phyloP scores from a whole-genome alignment of 78 protist genomes.

The Parvularia atlantis region DNA sequence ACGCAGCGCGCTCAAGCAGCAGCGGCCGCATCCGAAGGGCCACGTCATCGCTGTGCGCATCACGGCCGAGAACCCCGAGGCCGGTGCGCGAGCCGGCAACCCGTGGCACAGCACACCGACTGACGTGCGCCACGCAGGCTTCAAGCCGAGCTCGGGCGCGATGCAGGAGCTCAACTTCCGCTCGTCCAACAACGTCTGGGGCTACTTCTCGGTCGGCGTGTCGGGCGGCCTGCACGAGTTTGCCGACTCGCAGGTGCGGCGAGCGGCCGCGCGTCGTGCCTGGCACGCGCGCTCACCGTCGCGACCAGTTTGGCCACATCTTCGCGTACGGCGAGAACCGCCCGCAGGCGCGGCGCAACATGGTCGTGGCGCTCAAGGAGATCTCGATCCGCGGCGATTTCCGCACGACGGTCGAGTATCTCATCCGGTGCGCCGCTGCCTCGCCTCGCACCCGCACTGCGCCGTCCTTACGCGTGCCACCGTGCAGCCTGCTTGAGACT shows the following conservation, averaged over 20 bases:
- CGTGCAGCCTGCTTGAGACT: conserved; percentile 57
- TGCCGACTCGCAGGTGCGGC: conserved; percentile 81
- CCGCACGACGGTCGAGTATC: conserved; percentile 79
- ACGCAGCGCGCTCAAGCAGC: too few species aligned
- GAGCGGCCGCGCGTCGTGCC: too few species aligned
- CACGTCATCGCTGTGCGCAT: conserved; percentile 92
- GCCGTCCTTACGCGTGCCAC: neutral
- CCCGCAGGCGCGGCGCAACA: conserved; percentile 59
- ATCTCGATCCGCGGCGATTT: conserved; percentile 85
- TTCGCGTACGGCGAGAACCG: conserved; percentile 80
- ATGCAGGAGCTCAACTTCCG: conserved; percentile 79
- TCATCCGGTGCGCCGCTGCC: conserved; percentile 30
- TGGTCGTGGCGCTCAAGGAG: conserved; percentile 78
- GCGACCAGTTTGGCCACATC: conserved; percentile 93
- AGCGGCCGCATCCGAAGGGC: conserved; percentile 22
- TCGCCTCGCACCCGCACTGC: neutral
- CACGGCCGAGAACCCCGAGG: conserved; percentile 97
- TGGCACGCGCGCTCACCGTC: too few species aligned
- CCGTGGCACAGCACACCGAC: too few species aligned
- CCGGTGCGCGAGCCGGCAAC: too few species aligned
- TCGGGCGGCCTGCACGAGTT: conserved; percentile 65
- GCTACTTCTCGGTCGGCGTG: conserved; percentile 81
- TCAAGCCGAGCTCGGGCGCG: conserved; percentile 80
- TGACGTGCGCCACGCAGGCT: conserved; percentile 53
- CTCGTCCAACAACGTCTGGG: conserved; percentile 80